Percentiles rank a stretch among this genome's conserved stretches.
Conservation (phyloP, 495 filamentous ascomycete genomes). For the Lepidopterella palustris region DNA sequence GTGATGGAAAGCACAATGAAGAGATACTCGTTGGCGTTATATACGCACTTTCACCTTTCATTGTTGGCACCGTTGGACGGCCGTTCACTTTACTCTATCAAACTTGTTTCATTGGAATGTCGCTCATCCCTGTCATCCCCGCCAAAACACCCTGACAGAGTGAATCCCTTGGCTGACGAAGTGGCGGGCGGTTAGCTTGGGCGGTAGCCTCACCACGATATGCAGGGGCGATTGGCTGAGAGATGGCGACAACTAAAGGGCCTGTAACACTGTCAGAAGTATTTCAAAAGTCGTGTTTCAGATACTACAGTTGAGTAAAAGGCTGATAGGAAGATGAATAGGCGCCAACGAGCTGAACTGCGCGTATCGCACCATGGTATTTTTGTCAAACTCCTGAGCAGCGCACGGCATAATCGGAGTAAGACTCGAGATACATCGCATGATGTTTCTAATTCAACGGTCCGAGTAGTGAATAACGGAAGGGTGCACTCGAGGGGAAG, state of each 20-base stretch:
- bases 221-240: constrained; percentile 13
- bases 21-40: neutral
- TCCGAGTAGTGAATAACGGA: no score
- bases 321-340: neutral
- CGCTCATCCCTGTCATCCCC: neutral
- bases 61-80: neutral
- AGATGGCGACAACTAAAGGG: neutral
- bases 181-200: constrained; percentile 7
- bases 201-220: neutral
- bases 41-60: neutral
- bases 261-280: constrained; percentile 10
- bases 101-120: constrained; percentile 8
- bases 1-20: neutral
- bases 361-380: neutral
- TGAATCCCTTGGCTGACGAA: constrained; percentile 21
- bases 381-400: neutral
- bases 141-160: constrained; percentile 3
- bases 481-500: no score
- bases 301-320: neutral
- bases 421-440: neutral
- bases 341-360: neutral
- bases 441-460: neutral
- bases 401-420: neutral
- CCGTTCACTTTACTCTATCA: neutral
- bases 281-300: neutral